A percentile compares a stretch with the other conserved stretches of the same genome.
Evolutionary conservation across 2,329 filamentous ascomycete genomes (phyloP).

Genomic region (Xylaria sp.): DNA sequence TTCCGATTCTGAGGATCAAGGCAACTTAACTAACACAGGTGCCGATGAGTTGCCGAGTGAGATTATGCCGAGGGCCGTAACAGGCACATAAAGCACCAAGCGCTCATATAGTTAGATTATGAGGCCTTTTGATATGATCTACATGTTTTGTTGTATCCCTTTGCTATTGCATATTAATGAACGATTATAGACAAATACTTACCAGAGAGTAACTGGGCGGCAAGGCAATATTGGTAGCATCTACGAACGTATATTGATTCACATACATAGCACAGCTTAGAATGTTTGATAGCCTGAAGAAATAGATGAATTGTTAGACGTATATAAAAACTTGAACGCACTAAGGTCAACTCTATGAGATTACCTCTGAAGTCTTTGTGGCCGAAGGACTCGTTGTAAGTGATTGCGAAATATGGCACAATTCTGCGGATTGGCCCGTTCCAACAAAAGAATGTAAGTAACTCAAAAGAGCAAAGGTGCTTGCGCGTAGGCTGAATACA

Average conservation of each 20-base stretch:
- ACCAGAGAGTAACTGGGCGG: neutral
- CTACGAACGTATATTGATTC: neutral
- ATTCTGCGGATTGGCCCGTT: neutral
- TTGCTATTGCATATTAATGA: conserved; percentile 2
- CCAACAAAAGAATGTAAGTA: neutral
- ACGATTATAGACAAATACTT: conserved; percentile 12
- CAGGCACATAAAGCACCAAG: neutral
- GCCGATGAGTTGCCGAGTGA: conserved; percentile 40
- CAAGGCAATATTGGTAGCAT: neutral
- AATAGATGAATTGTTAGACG: neutral
- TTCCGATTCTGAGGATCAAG: conserved; percentile 31
- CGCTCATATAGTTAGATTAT: neutral
- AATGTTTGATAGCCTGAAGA: neutral
- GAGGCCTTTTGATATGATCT: neutral
- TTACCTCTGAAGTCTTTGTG: neutral
- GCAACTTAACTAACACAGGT: conserved; percentile 27
- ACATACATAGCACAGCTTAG: neutral
- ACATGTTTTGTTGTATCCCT: neutral
- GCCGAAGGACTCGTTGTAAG: neutral
- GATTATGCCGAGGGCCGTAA: conserved; percentile 39
- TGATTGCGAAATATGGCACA: neutral
- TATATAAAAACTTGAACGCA: neutral
- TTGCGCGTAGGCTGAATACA: neutral
- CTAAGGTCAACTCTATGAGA: neutral
- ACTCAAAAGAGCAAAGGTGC: neutral